Evolutionary conservation across 2,329 filamentous ascomycete species (phyloP).

Genomic region (Pseudogymnoascus sp.): DNA sequence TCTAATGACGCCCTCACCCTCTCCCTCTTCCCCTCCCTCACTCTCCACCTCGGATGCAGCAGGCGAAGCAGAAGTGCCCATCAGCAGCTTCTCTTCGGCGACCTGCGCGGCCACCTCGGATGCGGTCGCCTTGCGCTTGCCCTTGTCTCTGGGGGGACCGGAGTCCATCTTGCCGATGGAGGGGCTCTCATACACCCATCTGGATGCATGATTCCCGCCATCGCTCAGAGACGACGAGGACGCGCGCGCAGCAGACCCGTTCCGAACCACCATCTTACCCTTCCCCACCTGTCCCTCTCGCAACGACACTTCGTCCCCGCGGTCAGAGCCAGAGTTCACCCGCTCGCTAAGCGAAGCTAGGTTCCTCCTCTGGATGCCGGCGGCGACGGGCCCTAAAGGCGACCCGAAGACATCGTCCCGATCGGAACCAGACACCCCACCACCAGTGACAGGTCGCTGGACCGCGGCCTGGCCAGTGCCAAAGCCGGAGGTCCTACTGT

Average conservation of each 20-base stretch:
- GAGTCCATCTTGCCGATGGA: slow-evolving; percentile 1
- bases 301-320: neutral
- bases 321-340: slow-evolving; percentile 6
- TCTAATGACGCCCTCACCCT: neutral
- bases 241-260: neutral
- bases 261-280: neutral
- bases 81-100: neutral
- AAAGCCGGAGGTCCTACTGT: neutral
- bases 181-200: slow-evolving; percentile 1
- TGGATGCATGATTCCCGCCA: neutral
- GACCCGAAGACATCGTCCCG: neutral
- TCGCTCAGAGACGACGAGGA: slow-evolving; percentile 1
- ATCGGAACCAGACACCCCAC: neutral
- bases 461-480: neutral
- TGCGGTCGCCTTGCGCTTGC: neutral
- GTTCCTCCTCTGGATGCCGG: neutral
- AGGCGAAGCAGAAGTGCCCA: neutral
- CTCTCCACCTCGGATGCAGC: neutral
- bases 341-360: neutral
- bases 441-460: neutral
- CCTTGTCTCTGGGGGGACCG: slow-evolving; percentile 4
- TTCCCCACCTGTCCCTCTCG: neutral
- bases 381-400: neutral
- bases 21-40: too few relatives aligned
- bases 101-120: neutral